These are phyloP conservation scores for Phyllostachys edulis DNA, from an alignment of 176 grass and related monocot genomes.

Conservation along the genomic window DNA sequence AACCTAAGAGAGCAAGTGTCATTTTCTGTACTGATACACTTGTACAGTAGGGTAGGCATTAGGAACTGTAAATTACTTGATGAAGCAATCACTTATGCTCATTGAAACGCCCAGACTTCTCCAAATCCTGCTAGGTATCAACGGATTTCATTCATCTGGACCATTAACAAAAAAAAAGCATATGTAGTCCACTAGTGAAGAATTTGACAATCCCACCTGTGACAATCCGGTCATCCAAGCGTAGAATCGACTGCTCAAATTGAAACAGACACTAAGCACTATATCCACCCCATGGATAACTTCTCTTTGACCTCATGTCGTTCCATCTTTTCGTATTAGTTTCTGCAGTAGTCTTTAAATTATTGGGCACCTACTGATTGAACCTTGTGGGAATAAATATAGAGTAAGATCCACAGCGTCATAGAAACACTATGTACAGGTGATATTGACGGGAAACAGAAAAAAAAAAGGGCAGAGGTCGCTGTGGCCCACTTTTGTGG, in stretches of 20 bases:
- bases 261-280: not conserved
- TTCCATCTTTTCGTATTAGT: not conserved
- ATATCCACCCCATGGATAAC: not conserved
- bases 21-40: not conserved
- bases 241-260: not conserved
- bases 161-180: not conserved
- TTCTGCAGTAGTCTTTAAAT: not conserved
- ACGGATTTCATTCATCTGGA: not conserved
- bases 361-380: conserved; percentile 2
- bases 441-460: conserved; percentile 1
- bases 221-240: not conserved
- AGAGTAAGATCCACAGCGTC: not conserved
- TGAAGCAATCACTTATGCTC: not conserved
- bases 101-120: not conserved
- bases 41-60: not conserved
- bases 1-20: not conserved
- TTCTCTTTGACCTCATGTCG: not conserved
- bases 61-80: not conserved
- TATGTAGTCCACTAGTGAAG: not conserved
- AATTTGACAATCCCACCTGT: not conserved
- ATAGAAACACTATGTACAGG: not conserved
- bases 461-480: not conserved
- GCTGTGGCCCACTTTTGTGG: not conserved
- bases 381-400: not conserved
- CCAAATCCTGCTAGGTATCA: not conserved